Percentiles rank a stretch among this genome's conserved stretches.
These are phyloP conservation scores for Penicillium nucicola DNA, from an alignment of 495 filamentous ascomycete species.

Conservation along the genomic window DNA sequence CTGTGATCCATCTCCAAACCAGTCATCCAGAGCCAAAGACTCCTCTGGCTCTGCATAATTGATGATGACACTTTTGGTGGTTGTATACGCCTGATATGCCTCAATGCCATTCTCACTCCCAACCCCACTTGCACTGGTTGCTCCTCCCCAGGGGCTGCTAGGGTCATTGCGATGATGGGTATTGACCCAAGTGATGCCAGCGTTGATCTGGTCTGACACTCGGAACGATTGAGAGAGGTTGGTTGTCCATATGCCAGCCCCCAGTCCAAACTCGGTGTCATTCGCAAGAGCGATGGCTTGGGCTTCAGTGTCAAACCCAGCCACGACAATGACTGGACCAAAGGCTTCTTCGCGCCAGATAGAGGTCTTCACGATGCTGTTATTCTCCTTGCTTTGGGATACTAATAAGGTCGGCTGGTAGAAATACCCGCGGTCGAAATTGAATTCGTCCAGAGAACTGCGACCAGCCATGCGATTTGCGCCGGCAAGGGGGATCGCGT, in stretches of 20 bases:
- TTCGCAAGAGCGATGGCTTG: conserved; percentile 40
- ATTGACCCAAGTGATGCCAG: conserved; percentile 55
- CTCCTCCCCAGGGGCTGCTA: conserved; percentile 25
- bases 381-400: neutral
- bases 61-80: conserved; percentile 20
- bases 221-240: conserved; percentile 50
- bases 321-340: conserved; percentile 45
- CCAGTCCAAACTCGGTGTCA: conserved; percentile 40
- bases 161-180: conserved; percentile 28
- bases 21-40: conserved; percentile 18
- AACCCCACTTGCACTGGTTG: conserved; percentile 20
- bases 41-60: conserved; percentile 20
- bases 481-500: conserved; percentile 24
- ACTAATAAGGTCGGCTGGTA: conserved; percentile 55
- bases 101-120: conserved; percentile 28
- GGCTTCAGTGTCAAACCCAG: conserved; percentile 37
- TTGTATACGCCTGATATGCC: conserved; percentile 22
- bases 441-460: conserved; percentile 14
- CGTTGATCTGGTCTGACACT: conserved; percentile 44
- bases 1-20: conserved; percentile 14
- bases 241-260: conserved; percentile 47
- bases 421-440: conserved; percentile 50
- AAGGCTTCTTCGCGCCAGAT: conserved; percentile 47
- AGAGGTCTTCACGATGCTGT: conserved; percentile 9
- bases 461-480: conserved; percentile 32